These are phyloP conservation scores for Megacollybia platyphylla DNA, from an alignment of 1,284 basidiomycete species.

Conservation along the genomic window DNA sequence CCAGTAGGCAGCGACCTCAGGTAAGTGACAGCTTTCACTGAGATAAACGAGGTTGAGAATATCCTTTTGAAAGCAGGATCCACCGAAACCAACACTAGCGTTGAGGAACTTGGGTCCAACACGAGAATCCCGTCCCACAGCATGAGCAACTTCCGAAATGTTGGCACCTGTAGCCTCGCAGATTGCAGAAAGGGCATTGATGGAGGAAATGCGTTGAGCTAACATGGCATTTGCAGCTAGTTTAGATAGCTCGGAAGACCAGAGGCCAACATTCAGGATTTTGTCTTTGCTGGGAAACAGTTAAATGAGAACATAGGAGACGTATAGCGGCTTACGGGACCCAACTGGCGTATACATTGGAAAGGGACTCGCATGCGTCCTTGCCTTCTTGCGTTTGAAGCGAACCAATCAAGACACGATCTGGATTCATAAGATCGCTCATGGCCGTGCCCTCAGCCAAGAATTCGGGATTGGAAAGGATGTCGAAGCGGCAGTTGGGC, in stretches of 20 bases:
- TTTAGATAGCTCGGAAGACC: constrained; percentile 98
- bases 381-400: constrained; percentile 81
- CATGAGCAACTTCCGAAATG: constrained; percentile 94
- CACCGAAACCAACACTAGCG: constrained; percentile 93
- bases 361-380: constrained; percentile 68
- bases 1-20: constrained; percentile 99
- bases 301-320: constrained; percentile 1
- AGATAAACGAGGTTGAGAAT: constrained; percentile 98
- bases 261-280: constrained; percentile 91
- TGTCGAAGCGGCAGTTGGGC: constrained; percentile 87
- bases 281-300: constrained; percentile 39
- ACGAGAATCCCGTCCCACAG: constrained; percentile 87
- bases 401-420: constrained; percentile 95
- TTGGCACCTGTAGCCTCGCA: constrained; percentile 99
- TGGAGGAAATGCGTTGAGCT: constrained; percentile 93
- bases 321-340: constrained; percentile 53
- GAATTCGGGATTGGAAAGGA: constrained; percentile 99
- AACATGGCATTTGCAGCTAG: constrained; percentile 98
- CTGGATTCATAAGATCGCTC: constrained; percentile 75
- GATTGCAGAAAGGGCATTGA: constrained; percentile 97
- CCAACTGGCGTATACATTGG: constrained; percentile 90
- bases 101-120: constrained; percentile 95
- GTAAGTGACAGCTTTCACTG: constrained; percentile 85
- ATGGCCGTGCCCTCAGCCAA: constrained; percentile 97
- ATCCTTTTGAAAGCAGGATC: constrained; percentile 99